Conservation (phyloP, 768 basidiomycete genomes). For the Lactarius indigo region DNA sequence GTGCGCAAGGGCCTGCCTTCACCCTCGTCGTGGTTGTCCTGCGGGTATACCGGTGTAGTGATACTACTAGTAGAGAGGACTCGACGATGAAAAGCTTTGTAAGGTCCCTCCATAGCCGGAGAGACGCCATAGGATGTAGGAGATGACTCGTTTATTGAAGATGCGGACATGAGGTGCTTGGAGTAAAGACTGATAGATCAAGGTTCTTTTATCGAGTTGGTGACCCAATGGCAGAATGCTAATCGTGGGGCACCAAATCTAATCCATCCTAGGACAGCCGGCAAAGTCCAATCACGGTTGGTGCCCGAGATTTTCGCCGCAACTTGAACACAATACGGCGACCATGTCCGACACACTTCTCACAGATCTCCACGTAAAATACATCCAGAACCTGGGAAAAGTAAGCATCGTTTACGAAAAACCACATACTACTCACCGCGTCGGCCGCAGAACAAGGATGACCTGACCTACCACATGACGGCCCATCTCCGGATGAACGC, state of each 20-base stretch:
- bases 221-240: not conserved
- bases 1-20: constrained; percentile 37
- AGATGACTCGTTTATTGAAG: constrained; percentile 15
- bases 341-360: constrained; percentile 33
- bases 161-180: constrained; percentile 7
- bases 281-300: not conserved
- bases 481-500: constrained; percentile 94
- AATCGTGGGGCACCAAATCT: no score
- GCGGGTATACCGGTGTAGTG: constrained; percentile 24
- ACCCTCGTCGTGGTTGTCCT: not conserved
- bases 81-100: constrained; percentile 15
- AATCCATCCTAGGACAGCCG: no score
- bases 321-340: not conserved
- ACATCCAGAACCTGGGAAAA: constrained; percentile 72
- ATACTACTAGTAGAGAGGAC: constrained; percentile 9
- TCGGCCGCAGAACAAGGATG: constrained; percentile 64
- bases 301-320: not conserved
- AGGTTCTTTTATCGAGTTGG: not conserved
- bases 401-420: constrained; percentile 33
- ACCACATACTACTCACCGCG: not conserved
- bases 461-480: constrained; percentile 85
- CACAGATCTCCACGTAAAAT: constrained; percentile 62
- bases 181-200: not conserved
- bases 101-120: constrained; percentile 1
- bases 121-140: constrained; percentile 23